phyloP scores from a whole-genome alignment of 2,329 filamentous ascomycete species.

The Penicillium frequentans region DNA sequence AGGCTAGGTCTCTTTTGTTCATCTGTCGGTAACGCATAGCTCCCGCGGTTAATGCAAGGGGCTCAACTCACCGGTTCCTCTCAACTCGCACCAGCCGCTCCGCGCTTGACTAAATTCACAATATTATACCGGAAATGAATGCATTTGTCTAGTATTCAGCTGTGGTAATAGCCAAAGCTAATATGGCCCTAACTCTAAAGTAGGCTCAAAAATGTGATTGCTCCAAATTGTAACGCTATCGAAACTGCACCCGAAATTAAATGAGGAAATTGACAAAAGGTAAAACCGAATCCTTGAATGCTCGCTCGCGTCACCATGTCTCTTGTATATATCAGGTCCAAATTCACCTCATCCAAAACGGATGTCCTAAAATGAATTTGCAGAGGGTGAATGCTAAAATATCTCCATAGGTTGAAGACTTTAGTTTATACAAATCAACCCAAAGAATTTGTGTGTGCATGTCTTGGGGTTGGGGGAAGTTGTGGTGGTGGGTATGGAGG shows the following conservation, averaged over 20 bases:
- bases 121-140: not conserved
- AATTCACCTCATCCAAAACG: not conserved
- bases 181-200: not conserved
- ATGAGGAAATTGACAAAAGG: not conserved
- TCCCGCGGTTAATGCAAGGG: not conserved
- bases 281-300: not conserved
- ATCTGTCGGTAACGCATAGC: not conserved
- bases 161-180: not conserved
- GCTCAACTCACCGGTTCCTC: not conserved
- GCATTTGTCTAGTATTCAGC: not conserved
- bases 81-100: not conserved
- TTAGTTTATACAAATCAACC: not conserved
- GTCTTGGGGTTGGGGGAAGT: not conserved
- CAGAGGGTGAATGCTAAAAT: not conserved
- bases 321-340: not conserved
- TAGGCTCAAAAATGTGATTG: not conserved
- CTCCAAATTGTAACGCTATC: not conserved
- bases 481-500: not conserved
- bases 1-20: not conserved
- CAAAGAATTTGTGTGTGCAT: conserved; percentile 1
- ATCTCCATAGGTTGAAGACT: not conserved
- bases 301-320: not conserved
- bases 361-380: not conserved
- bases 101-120: not conserved
- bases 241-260: not conserved